Base-by-base conservation (phyloP, 1,139 yeast species). In the Kodamaea ohmeri region DNA sequence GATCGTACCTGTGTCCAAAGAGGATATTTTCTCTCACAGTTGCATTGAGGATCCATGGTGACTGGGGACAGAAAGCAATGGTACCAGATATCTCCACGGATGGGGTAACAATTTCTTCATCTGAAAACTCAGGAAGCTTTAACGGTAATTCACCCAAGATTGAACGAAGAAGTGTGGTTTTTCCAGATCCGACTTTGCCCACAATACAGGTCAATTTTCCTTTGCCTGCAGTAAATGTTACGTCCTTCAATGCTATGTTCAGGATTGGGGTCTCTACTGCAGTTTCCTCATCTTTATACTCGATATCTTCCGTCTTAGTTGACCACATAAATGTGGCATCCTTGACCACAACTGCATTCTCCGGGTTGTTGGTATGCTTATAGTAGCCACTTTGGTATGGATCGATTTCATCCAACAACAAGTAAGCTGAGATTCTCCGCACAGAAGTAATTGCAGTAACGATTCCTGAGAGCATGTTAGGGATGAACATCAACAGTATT, bases 401-500 rank as follows among this genome's bases (percentile, higher is more conserved):
- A 21, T 58, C 61, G 30, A 63, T 48, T 44, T 67, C 73, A 35
- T 64, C 67, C 52, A 63, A 49, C 6, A 52, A 34, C 33, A 67
- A 61, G 29, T 61, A 58, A 5, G 56, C 54, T n/a, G 55, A 47
- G 41, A 67, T 51, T 58, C 74, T 63, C 17, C 46, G 54, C 29
- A 65, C 48, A 1, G 71, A 56, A 6, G 66, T 65, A 25, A 52
- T 56, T 4, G 58, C 53, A 46, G 65, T 66, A 19, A 61, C 58
- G 14, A 59, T 42, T 34, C 51, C 47, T 6, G 63, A 49, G 40
- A 66, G 51, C 13, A 60, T 52, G 27, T 53, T 42, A 4, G 74
- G 73, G 37, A 68, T 52, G 38, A 55, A 43, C 34, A 60, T 48
- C 39, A 68, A 56, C 8, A 72, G 72, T 16, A 56, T 64, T 3